Percentiles rank a stretch among this genome's conserved stretches.
These are phyloP conservation scores for Fraxinus pennsylvanica DNA, from an alignment of 257 asterid species.

Conservation along the genomic window DNA sequence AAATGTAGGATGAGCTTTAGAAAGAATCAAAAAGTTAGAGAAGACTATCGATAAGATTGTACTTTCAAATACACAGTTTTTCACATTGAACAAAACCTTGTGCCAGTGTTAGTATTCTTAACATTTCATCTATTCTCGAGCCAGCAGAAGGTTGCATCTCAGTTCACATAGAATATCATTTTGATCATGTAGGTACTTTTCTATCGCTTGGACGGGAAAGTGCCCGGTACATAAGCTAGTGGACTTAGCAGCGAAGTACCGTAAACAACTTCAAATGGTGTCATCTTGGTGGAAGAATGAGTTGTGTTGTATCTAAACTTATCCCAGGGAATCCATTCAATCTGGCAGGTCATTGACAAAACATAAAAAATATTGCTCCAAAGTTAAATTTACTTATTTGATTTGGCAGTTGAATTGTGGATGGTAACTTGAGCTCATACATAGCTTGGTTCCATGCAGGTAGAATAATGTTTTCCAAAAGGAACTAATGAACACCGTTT, in stretches of 20 bases:
- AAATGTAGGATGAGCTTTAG: background rate
- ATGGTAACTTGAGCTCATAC: too few relatives aligned
- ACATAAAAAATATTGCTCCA: background rate
- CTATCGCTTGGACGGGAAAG: too few relatives aligned
- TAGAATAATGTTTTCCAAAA: background rate
- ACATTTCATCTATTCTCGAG: background rate
- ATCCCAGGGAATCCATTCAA: background rate
- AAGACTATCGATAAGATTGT: slow-evolving; percentile 16
- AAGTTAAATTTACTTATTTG: background rate
- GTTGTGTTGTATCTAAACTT: background rate
- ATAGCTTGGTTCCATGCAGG: background rate
- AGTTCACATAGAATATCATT: background rate
- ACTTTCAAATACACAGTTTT: slow-evolving; percentile 12
- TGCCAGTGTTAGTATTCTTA: background rate
- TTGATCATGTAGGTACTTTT: background rate
- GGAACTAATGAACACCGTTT: too few relatives aligned
- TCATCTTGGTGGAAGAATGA: background rate
- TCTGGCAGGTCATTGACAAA: background rate
- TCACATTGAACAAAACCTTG: background rate
- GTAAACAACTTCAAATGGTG: background rate
- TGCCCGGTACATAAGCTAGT: background rate
- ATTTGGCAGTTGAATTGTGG: background rate
- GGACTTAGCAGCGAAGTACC: background rate
- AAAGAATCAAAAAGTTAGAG: background rate
- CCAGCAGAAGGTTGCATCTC: background rate